phyloP scores from a whole-genome alignment of 2,329 filamentous ascomycete species.

The Diaporthe vexans region DNA sequence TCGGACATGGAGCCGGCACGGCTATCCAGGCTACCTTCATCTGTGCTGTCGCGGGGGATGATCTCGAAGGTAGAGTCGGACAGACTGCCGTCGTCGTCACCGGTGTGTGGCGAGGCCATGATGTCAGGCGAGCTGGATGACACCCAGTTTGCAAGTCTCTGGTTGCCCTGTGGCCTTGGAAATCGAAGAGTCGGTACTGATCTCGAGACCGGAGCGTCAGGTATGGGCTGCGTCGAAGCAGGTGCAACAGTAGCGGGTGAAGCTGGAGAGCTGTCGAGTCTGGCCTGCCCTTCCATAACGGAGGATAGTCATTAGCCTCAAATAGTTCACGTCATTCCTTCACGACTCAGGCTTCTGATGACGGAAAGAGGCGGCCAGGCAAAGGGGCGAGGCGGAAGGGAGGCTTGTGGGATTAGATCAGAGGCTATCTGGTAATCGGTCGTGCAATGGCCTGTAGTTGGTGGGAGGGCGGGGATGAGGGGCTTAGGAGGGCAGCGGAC shows the following conservation, averaged over 20 bases:
- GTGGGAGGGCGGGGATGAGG: constrained; percentile 33
- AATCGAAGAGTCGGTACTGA: constrained; percentile 67
- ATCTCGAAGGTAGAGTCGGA: constrained; percentile 71
- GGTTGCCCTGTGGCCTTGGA: constrained; percentile 68
- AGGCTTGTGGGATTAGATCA: constrained; percentile 17
- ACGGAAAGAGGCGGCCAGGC: not conserved
- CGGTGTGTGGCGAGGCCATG: constrained; percentile 61
- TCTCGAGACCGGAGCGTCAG: constrained; percentile 35
- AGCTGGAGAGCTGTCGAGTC: constrained; percentile 41
- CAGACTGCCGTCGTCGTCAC: constrained; percentile 65
- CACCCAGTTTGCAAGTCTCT: constrained; percentile 71
- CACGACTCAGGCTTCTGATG: constrained; percentile 43
- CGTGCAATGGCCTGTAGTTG: constrained; percentile 18
- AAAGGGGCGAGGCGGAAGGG: not conserved
- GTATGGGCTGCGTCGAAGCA: constrained; percentile 46
- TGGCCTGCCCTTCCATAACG: constrained; percentile 67
- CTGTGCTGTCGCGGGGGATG: constrained; percentile 60
- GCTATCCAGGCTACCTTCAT: constrained; percentile 67
- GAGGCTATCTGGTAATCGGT: constrained; percentile 33
- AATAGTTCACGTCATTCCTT: constrained; percentile 55
- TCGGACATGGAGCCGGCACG: constrained; percentile 46
- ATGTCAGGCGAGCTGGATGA: constrained; percentile 70
- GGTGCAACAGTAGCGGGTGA: constrained; percentile 39
- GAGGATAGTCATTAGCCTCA: constrained; percentile 53
- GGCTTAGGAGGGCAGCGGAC: constrained; percentile 28